Percentiles rank a stretch among this genome's conserved stretches.
phyloP scores from a whole-genome alignment of 2,329 filamentous ascomycete species.

The Lachnellula hyalina region DNA sequence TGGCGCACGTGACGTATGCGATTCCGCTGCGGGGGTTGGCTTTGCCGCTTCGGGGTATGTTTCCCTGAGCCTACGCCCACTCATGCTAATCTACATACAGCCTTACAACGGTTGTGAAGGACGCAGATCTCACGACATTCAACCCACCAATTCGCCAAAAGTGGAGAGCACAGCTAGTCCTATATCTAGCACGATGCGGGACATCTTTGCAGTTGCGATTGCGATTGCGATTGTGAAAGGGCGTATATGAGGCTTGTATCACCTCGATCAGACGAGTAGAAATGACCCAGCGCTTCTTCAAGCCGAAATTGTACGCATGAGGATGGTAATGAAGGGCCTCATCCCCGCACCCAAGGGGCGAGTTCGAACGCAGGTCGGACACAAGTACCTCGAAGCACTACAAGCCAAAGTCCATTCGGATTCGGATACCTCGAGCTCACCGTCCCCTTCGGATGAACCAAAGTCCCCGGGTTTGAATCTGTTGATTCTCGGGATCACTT shows the following conservation, averaged over 20 bases:
- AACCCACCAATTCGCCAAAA: not conserved
- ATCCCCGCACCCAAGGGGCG: constrained; percentile 27
- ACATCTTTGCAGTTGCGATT: not conserved
- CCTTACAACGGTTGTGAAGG: not conserved
- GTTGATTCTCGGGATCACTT: constrained; percentile 29
- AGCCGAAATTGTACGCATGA: constrained; percentile 5
- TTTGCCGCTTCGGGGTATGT: too few species aligned
- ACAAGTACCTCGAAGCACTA: constrained; percentile 30
- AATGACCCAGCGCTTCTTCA: constrained; percentile 3
- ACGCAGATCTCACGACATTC: not conserved
- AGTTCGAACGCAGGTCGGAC: constrained; percentile 26
- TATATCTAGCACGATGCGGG: not conserved
- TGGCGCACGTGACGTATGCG: too few species aligned
- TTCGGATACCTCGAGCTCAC: constrained; percentile 19
- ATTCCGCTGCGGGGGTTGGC: too few species aligned
- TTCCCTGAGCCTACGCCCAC: not conserved
- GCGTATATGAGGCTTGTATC: not conserved
- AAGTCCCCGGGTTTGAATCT: constrained; percentile 24
- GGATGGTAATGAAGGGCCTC: constrained; percentile 17
- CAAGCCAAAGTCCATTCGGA: constrained; percentile 25
- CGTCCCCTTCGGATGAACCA: constrained; percentile 17
- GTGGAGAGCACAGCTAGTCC: not conserved
- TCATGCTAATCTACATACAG: constrained; percentile 3
- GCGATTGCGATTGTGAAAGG: not conserved
- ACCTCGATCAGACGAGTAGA: not conserved